Evolutionary conservation across 2,329 filamentous ascomycete species (phyloP).

Genomic region (Ilyonectria robusta): DNA sequence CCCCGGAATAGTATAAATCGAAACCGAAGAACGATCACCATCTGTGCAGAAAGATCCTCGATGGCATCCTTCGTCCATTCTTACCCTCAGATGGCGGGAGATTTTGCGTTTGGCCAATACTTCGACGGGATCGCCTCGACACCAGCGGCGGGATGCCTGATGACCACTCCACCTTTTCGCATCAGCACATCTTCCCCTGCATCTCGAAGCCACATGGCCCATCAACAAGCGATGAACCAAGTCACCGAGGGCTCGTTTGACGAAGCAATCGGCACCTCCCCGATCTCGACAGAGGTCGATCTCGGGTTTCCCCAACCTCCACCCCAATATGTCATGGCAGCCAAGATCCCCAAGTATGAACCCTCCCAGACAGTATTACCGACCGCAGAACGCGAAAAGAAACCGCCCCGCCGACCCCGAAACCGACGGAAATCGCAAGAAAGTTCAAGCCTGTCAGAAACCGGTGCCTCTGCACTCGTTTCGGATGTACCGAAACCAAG

Average conservation of each 20-base stretch:
- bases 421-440: conserved; percentile 32
- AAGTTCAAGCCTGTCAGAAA: conserved; percentile 26
- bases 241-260: conserved; percentile 42
- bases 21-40: background rate
- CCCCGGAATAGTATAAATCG: background rate
- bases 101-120: background rate
- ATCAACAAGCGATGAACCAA: conserved; percentile 38
- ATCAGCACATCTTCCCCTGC: conserved; percentile 41
- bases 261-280: conserved; percentile 43
- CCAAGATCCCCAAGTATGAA: conserved; percentile 16
- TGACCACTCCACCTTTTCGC: conserved; percentile 39
- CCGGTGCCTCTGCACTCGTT: conserved; percentile 1
- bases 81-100: conserved; percentile 2
- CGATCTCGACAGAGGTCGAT: conserved; percentile 11
- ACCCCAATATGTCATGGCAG: conserved; percentile 26
- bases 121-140: conserved; percentile 20
- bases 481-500: conserved; percentile 34
- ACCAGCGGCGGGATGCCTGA: conserved; percentile 35
- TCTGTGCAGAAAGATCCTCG: background rate
- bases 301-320: conserved; percentile 33
- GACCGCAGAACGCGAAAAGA: conserved; percentile 32
- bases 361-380: conserved; percentile 26
- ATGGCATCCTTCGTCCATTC: conserved; percentile 29
- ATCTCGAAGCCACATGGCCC: too few species aligned
- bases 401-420: conserved; percentile 23